A percentile compares a stretch with the other conserved stretches of the same genome.
These are phyloP conservation scores for Houttuynia cordata DNA, from an alignment of 164 flowering plant species.

Conservation along the genomic window DNA sequence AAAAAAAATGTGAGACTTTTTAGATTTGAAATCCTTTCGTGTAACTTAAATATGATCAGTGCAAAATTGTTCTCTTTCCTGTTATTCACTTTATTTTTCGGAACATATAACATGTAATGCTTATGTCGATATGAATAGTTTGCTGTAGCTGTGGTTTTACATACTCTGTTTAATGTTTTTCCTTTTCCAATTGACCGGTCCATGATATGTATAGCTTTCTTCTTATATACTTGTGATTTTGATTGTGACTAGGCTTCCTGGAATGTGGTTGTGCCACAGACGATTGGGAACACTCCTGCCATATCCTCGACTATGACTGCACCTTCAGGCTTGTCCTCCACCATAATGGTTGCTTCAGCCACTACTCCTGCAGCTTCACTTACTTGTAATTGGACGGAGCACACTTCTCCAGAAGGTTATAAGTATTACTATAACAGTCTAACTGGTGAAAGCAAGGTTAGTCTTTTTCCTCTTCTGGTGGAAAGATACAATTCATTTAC, in stretches of 20 bases:
- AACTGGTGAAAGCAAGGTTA: slow-evolving; percentile 81
- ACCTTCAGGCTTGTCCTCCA: slow-evolving; percentile 28
- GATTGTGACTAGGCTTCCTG: slow-evolving; percentile 41
- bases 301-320: slow-evolving; percentile 29
- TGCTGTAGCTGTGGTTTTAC: too few species aligned
- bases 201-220: neutral
- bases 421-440: slow-evolving; percentile 74
- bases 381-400: slow-evolving; percentile 89
- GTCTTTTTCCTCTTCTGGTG: neutral
- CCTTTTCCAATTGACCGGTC: neutral
- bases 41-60: too few species aligned
- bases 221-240: too few species aligned
- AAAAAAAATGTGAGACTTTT: neutral
- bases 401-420: slow-evolving; percentile 88
- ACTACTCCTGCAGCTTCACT: slow-evolving; percentile 21
- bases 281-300: slow-evolving; percentile 26
- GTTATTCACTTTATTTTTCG: too few species aligned
- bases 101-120: too few species aligned
- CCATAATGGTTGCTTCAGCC: slow-evolving; percentile 19
- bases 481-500: neutral
- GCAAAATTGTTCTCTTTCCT: neutral
- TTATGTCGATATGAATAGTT: too few species aligned
- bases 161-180: neutral
- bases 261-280: slow-evolving; percentile 35
- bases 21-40: neutral